Conservation (phyloP, 768 basidiomycete genomes). For the Brasilioporus rufonigricans region DNA sequence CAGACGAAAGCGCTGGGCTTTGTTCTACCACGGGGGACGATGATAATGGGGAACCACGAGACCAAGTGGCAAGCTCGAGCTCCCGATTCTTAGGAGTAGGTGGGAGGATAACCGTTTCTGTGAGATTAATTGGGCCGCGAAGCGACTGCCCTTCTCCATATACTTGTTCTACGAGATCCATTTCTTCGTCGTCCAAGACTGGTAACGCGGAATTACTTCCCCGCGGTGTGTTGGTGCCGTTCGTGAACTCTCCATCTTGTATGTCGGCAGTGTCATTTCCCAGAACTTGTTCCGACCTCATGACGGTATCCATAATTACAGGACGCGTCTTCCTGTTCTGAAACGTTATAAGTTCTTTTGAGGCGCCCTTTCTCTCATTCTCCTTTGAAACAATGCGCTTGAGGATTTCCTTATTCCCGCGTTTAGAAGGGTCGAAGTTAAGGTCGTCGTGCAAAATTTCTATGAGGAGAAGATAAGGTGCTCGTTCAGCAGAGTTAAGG, state of each 20-base stretch:
- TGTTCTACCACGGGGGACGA: slow-evolving; percentile 45
- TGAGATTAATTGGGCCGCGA: slow-evolving; percentile 71
- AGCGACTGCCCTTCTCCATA: slow-evolving; percentile 80
- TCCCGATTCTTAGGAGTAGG: slow-evolving; percentile 85
- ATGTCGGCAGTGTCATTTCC: slow-evolving; percentile 31
- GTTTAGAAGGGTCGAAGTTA: slow-evolving; percentile 84
- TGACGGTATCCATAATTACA: slow-evolving; percentile 20
- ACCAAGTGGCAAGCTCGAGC: slow-evolving; percentile 85
- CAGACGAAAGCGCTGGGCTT: slow-evolving; percentile 22
- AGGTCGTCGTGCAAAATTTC: slow-evolving; percentile 90
- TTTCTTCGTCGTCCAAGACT: slow-evolving; percentile 70
- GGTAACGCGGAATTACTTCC: slow-evolving; percentile 19
- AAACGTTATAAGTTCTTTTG: slow-evolving; percentile 53
- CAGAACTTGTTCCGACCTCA: slow-evolving; percentile 31
- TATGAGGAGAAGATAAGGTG: slow-evolving; percentile 88
- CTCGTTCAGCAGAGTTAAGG: slow-evolving; percentile 94
- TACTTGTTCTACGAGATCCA: slow-evolving; percentile 95
- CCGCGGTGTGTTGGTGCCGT: slow-evolving; percentile 19
- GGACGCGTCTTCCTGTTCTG: slow-evolving; percentile 22
- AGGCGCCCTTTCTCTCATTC: slow-evolving; percentile 54
- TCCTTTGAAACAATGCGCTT: slow-evolving; percentile 73
- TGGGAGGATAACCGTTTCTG: slow-evolving; percentile 82
- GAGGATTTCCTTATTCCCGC: slow-evolving; percentile 83
- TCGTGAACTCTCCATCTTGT: slow-evolving; percentile 12
- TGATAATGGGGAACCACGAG: slow-evolving; percentile 47